phyloP scores from a whole-genome alignment of 371 early-diverging fungal genomes.

The Syncephalastrum monosporum region DNA sequence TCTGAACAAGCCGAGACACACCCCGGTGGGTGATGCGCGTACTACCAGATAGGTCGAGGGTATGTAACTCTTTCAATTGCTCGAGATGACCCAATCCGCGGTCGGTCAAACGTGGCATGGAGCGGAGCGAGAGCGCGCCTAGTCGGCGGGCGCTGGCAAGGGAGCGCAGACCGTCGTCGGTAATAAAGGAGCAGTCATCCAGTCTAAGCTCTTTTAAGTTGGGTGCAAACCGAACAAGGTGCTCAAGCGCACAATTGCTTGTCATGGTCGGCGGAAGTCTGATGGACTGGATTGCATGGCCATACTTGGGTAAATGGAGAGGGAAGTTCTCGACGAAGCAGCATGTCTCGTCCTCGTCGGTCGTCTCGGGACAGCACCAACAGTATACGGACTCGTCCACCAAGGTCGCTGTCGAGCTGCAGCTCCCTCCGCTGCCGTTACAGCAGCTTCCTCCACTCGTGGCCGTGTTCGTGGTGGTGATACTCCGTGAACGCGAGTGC shows the following conservation, averaged over 20 bases:
- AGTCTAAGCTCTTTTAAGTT: constrained; percentile 23
- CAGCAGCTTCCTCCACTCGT: neutral
- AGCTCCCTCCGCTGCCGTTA: neutral
- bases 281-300: constrained; percentile 24
- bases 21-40: constrained; percentile 3
- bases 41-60: constrained; percentile 1
- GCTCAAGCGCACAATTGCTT: constrained; percentile 28
- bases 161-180: constrained; percentile 23
- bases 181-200: constrained; percentile 32
- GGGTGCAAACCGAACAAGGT: constrained; percentile 25
- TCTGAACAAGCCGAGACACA: constrained; percentile 1
- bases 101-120: constrained; percentile 1
- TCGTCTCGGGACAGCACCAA: too few relatives aligned
- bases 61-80: neutral
- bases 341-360: too few relatives aligned
- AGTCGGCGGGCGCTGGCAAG: constrained; percentile 10
- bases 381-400: too few relatives aligned
- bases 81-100: constrained; percentile 1
- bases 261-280: constrained; percentile 20
- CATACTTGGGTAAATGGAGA: constrained; percentile 27
- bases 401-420: too few relatives aligned
- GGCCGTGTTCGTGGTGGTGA: constrained; percentile 6
- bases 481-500: constrained; percentile 1
- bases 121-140: neutral
- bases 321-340: constrained; percentile 14